Base-by-base conservation (phyloP, 1,139 yeast genomes). In the Taphrina betulina region DNA sequence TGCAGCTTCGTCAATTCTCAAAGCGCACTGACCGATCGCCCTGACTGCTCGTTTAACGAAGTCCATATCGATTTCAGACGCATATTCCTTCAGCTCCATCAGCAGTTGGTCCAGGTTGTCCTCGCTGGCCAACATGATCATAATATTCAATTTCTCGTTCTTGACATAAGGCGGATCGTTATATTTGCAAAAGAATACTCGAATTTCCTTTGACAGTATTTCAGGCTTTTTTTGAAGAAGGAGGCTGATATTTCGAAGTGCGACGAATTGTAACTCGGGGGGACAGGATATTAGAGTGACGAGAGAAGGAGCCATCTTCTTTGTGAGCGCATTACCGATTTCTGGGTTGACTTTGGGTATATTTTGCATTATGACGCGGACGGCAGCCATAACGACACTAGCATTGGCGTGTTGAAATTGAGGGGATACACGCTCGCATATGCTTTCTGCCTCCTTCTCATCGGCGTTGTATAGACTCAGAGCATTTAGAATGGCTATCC, bases 371-470 rank as follows among this genome's bases (percentile, higher is more conserved):
- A 92, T 81, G 1, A 88, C 88, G 67, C 89, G 88, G 61, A 94
- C 82, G 0, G 96, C 80, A 29, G 90, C 81, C 63, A 94, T 75
- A 2, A 94, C 97, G 31, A 94, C 97, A 2, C 96, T 85, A 0
- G 98, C 95, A 68, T 94, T 94, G 28, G 87, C 97, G 69, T 94
- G 99, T 71, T 94, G 99, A 65, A 94, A 79, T 71, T 92, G 98
- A 5, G 99, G 98, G 4, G 87, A 80, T 5, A 89, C 90, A 61
- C 96, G 77, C 67, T 90, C 97, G 61, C 94, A 80, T 57, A 94
- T 88, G 67, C 87, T 92, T 62, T 79, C 81, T 1, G 95, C 89
- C 66, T 90, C 95, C 23, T 78, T 76, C 1, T 73, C 68, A 54
- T 77, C 79, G 0, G 86, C 75, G 7, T 60, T 54, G 68, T 84